Evolutionary conservation across 768 basidiomycete species (phyloP).

Genomic region (Naganishia onofrii): DNA sequence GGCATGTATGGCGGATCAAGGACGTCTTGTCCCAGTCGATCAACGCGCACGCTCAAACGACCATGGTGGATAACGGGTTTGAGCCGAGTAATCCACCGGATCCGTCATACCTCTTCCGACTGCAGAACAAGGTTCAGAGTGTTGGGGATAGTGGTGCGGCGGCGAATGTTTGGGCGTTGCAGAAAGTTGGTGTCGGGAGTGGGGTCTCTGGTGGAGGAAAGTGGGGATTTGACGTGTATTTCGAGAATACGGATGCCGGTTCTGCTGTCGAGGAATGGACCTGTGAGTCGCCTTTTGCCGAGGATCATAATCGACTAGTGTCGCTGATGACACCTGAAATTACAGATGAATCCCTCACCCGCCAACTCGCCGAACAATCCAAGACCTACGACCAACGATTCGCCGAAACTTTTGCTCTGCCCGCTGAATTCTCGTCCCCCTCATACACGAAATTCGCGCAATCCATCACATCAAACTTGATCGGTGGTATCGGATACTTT

Average conservation of each 20-base stretch:
- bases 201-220: slow-evolving; percentile 26
- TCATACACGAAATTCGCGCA: slow-evolving; percentile 72
- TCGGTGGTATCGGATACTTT: slow-evolving; percentile 94
- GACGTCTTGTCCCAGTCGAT: slow-evolving; percentile 67
- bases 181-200: slow-evolving; percentile 76
- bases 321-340: too few relatives aligned
- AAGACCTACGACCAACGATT: slow-evolving; percentile 68
- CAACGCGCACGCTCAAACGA: slow-evolving; percentile 60
- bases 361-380: slow-evolving; percentile 67
- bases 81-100: slow-evolving; percentile 60
- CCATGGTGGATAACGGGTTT: slow-evolving; percentile 58
- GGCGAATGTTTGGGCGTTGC: slow-evolving; percentile 80
- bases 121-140: slow-evolving; percentile 67
- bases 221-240: slow-evolving; percentile 87
- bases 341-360: slow-evolving; percentile 65
- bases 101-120: slow-evolving; percentile 71
- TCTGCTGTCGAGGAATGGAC: slow-evolving; percentile 35
- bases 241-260: slow-evolving; percentile 66
- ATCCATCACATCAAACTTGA: slow-evolving; percentile 80
- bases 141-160: slow-evolving; percentile 51
- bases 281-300: slow-evolving; percentile 30
- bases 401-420: slow-evolving; percentile 66
- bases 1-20: slow-evolving; percentile 79
- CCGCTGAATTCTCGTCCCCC: slow-evolving; percentile 57
- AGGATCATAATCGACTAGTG: too few relatives aligned